phyloP scores from a whole-genome alignment of 1,284 basidiomycete species.

The Ganoderma lucidum region DNA sequence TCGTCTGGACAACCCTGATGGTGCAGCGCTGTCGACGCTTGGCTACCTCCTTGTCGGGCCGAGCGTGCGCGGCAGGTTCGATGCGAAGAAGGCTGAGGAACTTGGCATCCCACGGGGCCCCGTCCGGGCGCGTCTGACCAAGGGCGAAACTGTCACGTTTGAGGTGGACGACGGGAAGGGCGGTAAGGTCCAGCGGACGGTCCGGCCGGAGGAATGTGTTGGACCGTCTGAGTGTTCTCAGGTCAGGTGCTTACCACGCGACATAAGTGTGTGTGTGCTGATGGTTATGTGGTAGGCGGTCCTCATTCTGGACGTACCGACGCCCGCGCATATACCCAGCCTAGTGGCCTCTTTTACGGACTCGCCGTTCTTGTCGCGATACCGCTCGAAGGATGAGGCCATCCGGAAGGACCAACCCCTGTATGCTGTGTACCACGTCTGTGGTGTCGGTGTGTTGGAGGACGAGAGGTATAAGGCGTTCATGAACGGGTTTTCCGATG shows the following conservation, averaged over 20 bases:
- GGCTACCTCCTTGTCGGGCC: constrained; percentile 83
- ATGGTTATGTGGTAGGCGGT: constrained; percentile 50
- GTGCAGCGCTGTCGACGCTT: constrained; percentile 19
- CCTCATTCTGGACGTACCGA: constrained; percentile 70
- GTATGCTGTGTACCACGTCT: constrained; percentile 71
- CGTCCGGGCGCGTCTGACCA: constrained; percentile 52
- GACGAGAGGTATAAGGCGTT: constrained; percentile 76
- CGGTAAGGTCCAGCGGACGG: constrained; percentile 50
- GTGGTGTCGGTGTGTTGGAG: constrained; percentile 72
- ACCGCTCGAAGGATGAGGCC: constrained; percentile 53
- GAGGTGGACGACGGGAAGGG: constrained; percentile 54
- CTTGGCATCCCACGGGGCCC: constrained; percentile 75
- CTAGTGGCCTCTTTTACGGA: constrained; percentile 62
- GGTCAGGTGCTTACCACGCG: constrained; percentile 43
- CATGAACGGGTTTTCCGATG: constrained; percentile 56
- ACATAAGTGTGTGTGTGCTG: background rate
- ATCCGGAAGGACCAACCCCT: constrained; percentile 55
- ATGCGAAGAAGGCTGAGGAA: constrained; percentile 68
- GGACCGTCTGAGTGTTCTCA: constrained; percentile 57
- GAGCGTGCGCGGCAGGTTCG: constrained; percentile 86
- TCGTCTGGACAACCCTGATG: constrained; percentile 8
- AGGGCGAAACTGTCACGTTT: constrained; percentile 64
- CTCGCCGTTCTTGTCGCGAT: constrained; percentile 57
- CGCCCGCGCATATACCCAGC: constrained; percentile 63
- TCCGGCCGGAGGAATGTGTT: constrained; percentile 67